Percentiles rank a stretch among this genome's conserved stretches.
Evolutionary conservation across 352 stramenopile genomes (phyloP).

Genomic region (Globisporangium paddicum): DNA sequence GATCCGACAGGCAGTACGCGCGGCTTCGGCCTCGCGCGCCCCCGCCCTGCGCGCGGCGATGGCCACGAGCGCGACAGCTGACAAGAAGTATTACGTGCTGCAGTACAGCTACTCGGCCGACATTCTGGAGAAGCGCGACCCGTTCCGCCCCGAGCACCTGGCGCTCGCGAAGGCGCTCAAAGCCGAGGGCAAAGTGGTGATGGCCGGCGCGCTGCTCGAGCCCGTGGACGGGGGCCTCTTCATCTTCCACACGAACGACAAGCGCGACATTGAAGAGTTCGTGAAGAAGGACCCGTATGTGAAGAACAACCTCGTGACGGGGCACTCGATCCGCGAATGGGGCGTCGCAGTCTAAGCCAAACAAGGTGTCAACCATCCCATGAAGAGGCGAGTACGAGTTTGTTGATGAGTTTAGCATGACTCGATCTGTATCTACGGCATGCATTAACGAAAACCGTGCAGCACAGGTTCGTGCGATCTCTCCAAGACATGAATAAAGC

Average conservation of each 20-base stretch:
- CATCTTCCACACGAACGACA: slow-evolving; percentile 58
- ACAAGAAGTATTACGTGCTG: slow-evolving; percentile 70
- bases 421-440: background rate
- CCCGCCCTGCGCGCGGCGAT: slow-evolving; percentile 26
- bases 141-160: slow-evolving; percentile 66
- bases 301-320: slow-evolving; percentile 62
- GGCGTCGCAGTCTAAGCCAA: slow-evolving; percentile 49
- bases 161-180: slow-evolving; percentile 43
- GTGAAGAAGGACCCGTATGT: slow-evolving; percentile 68
- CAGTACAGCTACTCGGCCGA: slow-evolving; percentile 73
- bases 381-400: background rate
- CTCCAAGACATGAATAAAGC: background rate
- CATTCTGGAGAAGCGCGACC: slow-evolving; percentile 63
- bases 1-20: background rate
- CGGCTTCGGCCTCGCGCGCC: background rate
- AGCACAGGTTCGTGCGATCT: too few relatives aligned
- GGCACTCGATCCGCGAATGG: slow-evolving; percentile 66
- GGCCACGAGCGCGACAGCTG: slow-evolving; percentile 19
- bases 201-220: slow-evolving; percentile 68
- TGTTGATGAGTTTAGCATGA: background rate
- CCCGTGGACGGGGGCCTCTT: slow-evolving; percentile 56
- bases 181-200: slow-evolving; percentile 52
- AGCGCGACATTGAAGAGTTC: slow-evolving; percentile 55
- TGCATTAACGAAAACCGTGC: background rate
- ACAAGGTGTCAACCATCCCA: background rate